Base-by-base conservation (phyloP, 371 early-diverging fungal genomes). In the Paraphysoderma sedebokerense region DNA sequence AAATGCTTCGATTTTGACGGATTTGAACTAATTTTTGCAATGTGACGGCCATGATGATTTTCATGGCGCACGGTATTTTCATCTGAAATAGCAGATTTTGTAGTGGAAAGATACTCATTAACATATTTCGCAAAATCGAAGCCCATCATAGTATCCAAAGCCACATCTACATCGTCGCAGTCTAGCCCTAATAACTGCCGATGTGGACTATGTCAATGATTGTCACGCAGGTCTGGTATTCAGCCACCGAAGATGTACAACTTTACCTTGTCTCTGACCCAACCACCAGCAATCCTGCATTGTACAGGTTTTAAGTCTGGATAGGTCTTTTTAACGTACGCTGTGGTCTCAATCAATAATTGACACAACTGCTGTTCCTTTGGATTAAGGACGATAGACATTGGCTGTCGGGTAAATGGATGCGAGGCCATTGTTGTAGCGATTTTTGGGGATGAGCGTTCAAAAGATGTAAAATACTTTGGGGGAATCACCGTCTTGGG, bases 1-100 rank as follows among this genome's bases (percentile, higher is more conserved):
- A 99, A 67, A 66, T 99, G 99, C 66, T 99, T 99, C 22, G 90
- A 87, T 60, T 90, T 86, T 40, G 91, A 95, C 4, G 98, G 99
- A 63, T 98, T 99, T 48, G 76, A 67, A 45, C 78, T 77, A 52
- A 98, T 95, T 50, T 84, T 84, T 17, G 81, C 79, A 3, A 28
- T 28, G 39, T 39, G 39, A 9, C 26, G 2, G 9, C 39, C 19
- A 28, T 39, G 39, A 33, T 66, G 61, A 9, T 66, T 66, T 22
- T 44, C 45, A 7, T 9, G 11, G 44, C 12, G 13, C 30, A 34
- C 41, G 7, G n/a, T 15, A n/a, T 41, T 17, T 36, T n/a, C 37
- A 5, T n/a, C 6, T 36, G 37, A 3, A n/a, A 52, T 41, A 9
- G 33, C 9, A 49, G 37, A 13, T 48, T 46, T 6, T 66, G 48